These are phyloP conservation scores for Metschnikowia gruessii DNA, from an alignment of 805 yeast genomes.

Conservation along the genomic window DNA sequence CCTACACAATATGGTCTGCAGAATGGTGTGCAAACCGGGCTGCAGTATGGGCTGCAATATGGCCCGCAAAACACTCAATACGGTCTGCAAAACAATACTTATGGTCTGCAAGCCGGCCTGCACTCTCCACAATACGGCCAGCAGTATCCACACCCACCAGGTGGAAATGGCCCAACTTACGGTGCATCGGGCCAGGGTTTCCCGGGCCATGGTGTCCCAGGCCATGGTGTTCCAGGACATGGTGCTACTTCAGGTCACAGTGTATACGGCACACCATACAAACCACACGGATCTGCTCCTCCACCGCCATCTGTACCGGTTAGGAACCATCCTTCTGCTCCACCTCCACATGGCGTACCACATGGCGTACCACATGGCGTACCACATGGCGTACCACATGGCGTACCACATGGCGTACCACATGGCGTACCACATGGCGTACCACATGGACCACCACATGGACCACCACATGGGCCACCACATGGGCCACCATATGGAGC, in stretches of 20 bases:
- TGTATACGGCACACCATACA: background rate
- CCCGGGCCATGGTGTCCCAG: too few relatives aligned
- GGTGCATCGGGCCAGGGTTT: background rate
- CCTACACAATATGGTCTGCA: background rate
- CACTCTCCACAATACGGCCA: background rate
- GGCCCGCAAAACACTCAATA: background rate
- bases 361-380: too few relatives aligned
- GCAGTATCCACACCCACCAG: background rate
- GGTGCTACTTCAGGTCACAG: background rate
- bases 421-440: too few relatives aligned
- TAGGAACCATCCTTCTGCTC: constrained; percentile 1
- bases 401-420: too few relatives aligned
- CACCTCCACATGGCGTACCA: too few relatives aligned
- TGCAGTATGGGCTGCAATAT: background rate
- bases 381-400: too few relatives aligned
- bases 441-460: too few relatives aligned
- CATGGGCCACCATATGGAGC: constrained; percentile 16
- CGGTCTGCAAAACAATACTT: background rate
- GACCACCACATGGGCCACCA: constrained; percentile 19
- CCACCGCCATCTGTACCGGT: background rate
- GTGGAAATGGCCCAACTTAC: background rate
- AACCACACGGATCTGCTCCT: background rate
- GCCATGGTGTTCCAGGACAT: too few relatives aligned
- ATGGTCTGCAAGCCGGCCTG: background rate
- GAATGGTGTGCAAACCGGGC: background rate